These are phyloP conservation scores for Cornus kousa DNA, from an alignment of 148 eudicot species.

Conservation along the genomic window DNA sequence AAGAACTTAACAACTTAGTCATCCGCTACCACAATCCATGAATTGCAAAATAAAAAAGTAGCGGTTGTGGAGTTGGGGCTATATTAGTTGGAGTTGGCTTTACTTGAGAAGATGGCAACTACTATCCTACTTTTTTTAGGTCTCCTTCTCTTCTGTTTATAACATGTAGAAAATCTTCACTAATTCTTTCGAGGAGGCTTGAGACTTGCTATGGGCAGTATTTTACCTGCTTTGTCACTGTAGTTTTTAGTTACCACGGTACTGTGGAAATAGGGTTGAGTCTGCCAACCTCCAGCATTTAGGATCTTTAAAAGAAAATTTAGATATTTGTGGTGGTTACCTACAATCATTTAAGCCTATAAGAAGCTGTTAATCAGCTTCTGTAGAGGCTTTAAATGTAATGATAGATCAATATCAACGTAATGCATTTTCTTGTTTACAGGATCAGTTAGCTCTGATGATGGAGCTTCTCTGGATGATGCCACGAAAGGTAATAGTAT, in stretches of 20 bases:
- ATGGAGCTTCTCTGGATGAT: conserved; percentile 69
- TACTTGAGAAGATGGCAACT: neutral
- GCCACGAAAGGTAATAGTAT: conserved; percentile 57
- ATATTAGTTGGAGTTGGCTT: no score
- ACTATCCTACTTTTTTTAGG: neutral
- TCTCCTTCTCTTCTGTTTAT: neutral
- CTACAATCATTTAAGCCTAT: no score
- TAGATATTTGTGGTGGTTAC: neutral
- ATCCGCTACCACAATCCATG: no score
- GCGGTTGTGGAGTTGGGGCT: no score
- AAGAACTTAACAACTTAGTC: no score
- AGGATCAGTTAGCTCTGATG: conserved; percentile 70
- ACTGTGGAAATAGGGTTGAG: neutral
- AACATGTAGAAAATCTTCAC: neutral
- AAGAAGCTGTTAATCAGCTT: neutral
- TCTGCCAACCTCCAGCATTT: neutral
- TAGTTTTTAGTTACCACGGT: neutral
- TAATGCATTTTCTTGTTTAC: conserved; percentile 9
- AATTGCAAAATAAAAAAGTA: no score
- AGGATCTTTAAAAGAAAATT: neutral
- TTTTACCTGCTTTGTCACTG: neutral
- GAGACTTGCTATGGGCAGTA: neutral
- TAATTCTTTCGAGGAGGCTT: neutral
- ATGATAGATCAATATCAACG: neutral
- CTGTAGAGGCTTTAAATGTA: neutral